Conservation (phyloP, 768 basidiomycete genomes). For the Rhizopogon vulgaris region DNA sequence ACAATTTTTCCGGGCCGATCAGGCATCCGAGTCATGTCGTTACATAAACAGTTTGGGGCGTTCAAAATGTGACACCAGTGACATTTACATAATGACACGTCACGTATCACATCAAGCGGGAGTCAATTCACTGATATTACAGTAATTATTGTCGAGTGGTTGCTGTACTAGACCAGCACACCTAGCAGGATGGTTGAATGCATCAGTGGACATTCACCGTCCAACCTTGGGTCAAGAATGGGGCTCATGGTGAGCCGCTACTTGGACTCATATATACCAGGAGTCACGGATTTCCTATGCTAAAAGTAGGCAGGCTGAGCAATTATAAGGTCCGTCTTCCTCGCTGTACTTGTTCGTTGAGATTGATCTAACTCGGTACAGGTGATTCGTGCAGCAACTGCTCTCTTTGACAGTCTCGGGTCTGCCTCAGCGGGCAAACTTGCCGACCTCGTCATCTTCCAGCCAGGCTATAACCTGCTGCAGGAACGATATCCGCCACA, state of each 20-base stretch:
- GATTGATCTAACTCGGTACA: constrained; percentile 16
- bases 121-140: too few species aligned
- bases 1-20: too few species aligned
- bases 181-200: too few species aligned
- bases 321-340: constrained; percentile 54
- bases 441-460: constrained; percentile 66
- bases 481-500: constrained; percentile 41
- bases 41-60: too few species aligned
- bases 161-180: too few species aligned
- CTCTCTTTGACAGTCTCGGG: constrained; percentile 54
- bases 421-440: constrained; percentile 60
- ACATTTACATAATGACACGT: too few species aligned
- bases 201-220: too few species aligned
- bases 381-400: constrained; percentile 66
- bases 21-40: too few species aligned
- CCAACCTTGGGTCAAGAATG: too few species aligned
- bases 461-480: constrained; percentile 52
- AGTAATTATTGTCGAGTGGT: too few species aligned
- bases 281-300: constrained; percentile 56
- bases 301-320: constrained; percentile 52
- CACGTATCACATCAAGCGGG: too few species aligned
- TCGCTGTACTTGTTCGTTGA: background rate
- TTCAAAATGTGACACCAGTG: too few species aligned
- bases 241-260: constrained; percentile 70
- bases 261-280: constrained; percentile 68